phyloP scores from a whole-genome alignment of 176 grass and related monocot genomes.

The Canna indica region DNA sequence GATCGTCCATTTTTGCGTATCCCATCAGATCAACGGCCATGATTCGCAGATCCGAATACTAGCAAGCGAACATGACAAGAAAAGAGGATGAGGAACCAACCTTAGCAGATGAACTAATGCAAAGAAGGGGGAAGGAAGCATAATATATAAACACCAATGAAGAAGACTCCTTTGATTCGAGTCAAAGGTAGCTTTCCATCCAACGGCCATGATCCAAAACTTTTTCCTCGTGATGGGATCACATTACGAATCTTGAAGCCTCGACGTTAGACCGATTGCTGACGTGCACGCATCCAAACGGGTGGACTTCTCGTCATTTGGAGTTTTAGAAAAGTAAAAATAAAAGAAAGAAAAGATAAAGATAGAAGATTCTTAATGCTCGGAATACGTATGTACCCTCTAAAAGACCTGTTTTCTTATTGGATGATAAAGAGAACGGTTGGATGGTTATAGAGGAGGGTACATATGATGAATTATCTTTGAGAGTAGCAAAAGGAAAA shows the following conservation, averaged over 20 bases:
- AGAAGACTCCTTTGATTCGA: background rate
- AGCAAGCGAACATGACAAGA: background rate
- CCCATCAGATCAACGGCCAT: slow-evolving; percentile 16
- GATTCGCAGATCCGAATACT: background rate
- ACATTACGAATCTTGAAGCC: background rate
- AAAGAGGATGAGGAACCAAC: background rate
- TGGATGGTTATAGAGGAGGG: background rate
- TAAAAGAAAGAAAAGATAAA: too few relatives aligned
- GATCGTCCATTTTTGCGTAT: slow-evolving; percentile 8
- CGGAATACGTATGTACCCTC: background rate
- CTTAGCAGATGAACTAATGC: background rate
- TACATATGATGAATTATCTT: background rate
- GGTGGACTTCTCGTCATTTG: background rate
- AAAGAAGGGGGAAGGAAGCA: background rate
- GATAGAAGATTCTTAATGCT: background rate
- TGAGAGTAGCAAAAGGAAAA: background rate
- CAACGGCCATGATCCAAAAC: background rate
- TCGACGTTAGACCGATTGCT: background rate
- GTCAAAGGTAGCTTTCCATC: background rate
- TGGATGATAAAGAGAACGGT: background rate
- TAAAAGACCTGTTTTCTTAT: background rate
- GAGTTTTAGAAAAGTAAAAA: background rate
- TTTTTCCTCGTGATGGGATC: slow-evolving; percentile 8
- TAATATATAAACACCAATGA: background rate
- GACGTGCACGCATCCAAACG: background rate